A percentile compares a stretch with the other conserved stretches of the same genome.
Conservation (phyloP, 1,284 basidiomycete species). For the Sphagnurus paluster region DNA sequence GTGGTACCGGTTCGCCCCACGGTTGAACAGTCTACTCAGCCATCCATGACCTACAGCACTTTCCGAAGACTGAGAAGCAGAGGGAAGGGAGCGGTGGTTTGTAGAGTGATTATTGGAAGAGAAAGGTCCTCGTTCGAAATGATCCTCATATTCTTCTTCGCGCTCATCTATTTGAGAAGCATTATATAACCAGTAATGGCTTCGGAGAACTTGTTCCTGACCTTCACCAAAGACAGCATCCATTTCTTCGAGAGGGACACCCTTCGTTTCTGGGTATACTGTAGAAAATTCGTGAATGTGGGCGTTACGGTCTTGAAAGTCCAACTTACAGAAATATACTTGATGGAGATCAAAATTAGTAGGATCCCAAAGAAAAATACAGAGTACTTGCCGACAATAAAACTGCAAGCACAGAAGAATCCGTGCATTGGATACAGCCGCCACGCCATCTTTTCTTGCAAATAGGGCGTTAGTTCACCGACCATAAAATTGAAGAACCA, state of each 20-base stretch:
- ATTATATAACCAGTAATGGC: slow-evolving; percentile 15
- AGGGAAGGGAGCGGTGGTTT: slow-evolving; percentile 35
- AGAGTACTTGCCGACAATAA: slow-evolving; percentile 65
- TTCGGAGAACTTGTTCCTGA: slow-evolving; percentile 23
- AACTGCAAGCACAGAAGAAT: slow-evolving; percentile 89
- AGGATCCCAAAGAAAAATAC: slow-evolving; percentile 1
- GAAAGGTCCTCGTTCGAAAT: slow-evolving; percentile 50
- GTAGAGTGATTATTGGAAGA: slow-evolving; percentile 29
- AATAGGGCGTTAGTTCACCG: slow-evolving; percentile 84
- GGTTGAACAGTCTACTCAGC: slow-evolving; percentile 53
- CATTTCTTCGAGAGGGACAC: slow-evolving; percentile 81
- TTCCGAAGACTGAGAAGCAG: slow-evolving; percentile 23
- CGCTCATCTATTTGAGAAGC: slow-evolving; percentile 42
- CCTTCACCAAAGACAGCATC: slow-evolving; percentile 83
- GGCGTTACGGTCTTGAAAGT: neutral
- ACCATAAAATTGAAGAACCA: slow-evolving; percentile 90
- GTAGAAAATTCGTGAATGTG: slow-evolving; percentile 13
- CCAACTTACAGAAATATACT: slow-evolving; percentile 74
- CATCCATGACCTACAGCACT: slow-evolving; percentile 36
- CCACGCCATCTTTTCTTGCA: slow-evolving; percentile 93
- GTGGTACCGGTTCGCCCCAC: slow-evolving; percentile 51
- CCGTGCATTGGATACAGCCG: slow-evolving; percentile 95
- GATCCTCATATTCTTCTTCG: slow-evolving; percentile 69
- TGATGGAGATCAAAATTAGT: slow-evolving; percentile 11
- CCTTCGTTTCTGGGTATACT: slow-evolving; percentile 86